Evolutionary conservation across 2,329 filamentous ascomycete species (phyloP).

Genomic region (Aspergillus aculeatus): DNA sequence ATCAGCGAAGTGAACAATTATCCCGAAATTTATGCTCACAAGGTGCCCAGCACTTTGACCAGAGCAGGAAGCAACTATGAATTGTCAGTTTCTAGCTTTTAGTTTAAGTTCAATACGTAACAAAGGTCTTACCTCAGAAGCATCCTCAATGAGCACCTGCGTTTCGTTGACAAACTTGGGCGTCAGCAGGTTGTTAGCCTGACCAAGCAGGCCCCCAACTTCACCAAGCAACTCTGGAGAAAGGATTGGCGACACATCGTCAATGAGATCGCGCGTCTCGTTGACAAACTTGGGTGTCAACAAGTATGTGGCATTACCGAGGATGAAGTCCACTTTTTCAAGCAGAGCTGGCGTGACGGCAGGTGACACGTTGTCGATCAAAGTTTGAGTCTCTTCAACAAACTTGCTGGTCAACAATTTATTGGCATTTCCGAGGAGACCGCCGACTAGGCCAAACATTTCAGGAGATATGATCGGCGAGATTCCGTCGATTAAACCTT

Average conservation of each 20-base stretch:
- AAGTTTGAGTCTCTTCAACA: constrained; percentile 23
- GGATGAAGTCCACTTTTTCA: constrained; percentile 27
- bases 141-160: constrained; percentile 27
- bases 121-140: constrained; percentile 27
- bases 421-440: constrained; percentile 22
- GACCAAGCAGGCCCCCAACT: constrained; percentile 23
- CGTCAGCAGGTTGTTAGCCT: constrained; percentile 20
- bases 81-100: constrained; percentile 15
- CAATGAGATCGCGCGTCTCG: constrained; percentile 29
- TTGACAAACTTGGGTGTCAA: constrained; percentile 32
- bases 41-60: constrained; percentile 29
- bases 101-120: constrained; percentile 5
- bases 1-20: constrained; percentile 24
- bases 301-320: constrained; percentile 32
- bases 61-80: constrained; percentile 31
- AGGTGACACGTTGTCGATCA: constrained; percentile 23
- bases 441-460: constrained; percentile 11
- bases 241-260: constrained; percentile 29
- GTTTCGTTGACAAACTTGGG: constrained; percentile 30
- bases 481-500: constrained; percentile 16
- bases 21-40: constrained; percentile 22
- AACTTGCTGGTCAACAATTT: constrained; percentile 28
- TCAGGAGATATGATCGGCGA: constrained; percentile 10
- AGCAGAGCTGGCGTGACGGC: constrained; percentile 30
- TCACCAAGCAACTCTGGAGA: constrained; percentile 28